Percentiles rank a stretch among this genome's conserved stretches.
Conservation (phyloP, 169 alveolate species). For the Plasmodium inui region DNA sequence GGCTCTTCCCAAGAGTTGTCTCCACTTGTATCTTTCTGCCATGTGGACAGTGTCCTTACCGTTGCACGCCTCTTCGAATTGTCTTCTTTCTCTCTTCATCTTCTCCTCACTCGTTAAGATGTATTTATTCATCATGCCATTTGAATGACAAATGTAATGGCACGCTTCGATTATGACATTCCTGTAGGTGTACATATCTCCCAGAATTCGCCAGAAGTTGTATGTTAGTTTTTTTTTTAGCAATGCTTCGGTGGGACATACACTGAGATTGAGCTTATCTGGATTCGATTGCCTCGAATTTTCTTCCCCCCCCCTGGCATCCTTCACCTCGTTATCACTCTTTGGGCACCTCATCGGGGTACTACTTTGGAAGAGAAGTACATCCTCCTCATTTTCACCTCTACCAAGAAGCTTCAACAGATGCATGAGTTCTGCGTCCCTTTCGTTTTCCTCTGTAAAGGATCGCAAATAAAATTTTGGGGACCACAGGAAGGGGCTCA, state of each 20-base stretch:
- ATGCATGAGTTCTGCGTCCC: conserved; percentile 40
- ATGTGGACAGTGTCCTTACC: conserved; percentile 13
- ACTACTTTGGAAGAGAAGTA: neutral
- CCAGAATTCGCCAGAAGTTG: conserved; percentile 32
- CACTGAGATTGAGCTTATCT: neutral
- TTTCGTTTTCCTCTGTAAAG: conserved; percentile 11
- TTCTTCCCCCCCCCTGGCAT: neutral
- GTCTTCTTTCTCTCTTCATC: neutral
- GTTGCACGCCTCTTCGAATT: neutral
- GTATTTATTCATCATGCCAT: neutral
- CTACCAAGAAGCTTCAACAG: conserved; percentile 37
- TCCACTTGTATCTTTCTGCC: conserved; percentile 37
- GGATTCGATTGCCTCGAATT: neutral
- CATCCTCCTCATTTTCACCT: neutral
- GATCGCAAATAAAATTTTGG: conserved; percentile 16
- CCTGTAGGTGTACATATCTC: conserved; percentile 46
- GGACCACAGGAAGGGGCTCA: neutral
- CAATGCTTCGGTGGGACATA: neutral
- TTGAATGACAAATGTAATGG: conserved; percentile 7
- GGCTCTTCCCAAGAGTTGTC: conserved; percentile 19
- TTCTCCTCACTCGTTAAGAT: neutral
- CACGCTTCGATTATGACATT: conserved; percentile 32
- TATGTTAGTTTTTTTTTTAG: conserved; percentile 42
- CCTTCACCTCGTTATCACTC: neutral
- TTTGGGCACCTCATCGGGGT: neutral